Evolutionary conservation across 2,329 filamentous ascomycete genomes (phyloP).

Genomic region (Pseudocercospora eumusae): DNA sequence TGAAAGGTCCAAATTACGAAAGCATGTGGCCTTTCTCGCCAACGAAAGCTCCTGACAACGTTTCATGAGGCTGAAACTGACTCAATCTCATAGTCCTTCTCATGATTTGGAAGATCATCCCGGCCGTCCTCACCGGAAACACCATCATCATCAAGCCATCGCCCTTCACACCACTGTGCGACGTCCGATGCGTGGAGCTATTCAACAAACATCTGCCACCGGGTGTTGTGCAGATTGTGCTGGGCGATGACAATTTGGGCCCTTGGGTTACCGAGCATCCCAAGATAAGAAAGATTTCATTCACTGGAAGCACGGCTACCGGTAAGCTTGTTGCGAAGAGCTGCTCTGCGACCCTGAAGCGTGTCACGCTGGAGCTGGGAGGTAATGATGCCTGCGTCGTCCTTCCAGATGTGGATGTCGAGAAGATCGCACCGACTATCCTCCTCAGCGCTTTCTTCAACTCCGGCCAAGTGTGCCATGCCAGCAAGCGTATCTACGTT

Average conservation of each 20-base stretch:
- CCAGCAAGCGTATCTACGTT: slow-evolving; percentile 88
- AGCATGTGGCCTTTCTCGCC: too few species aligned
- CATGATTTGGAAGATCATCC: slow-evolving; percentile 64
- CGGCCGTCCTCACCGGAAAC: slow-evolving; percentile 82
- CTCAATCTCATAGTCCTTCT: slow-evolving; percentile 45
- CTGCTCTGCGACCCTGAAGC: slow-evolving; percentile 55
- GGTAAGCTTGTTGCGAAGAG: slow-evolving; percentile 80
- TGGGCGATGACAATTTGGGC: slow-evolving; percentile 67
- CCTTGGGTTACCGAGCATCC: slow-evolving; percentile 62
- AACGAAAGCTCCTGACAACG: too few species aligned
- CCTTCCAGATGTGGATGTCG: slow-evolving; percentile 76
- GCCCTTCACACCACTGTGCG: slow-evolving; percentile 71
- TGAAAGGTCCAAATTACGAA: too few species aligned
- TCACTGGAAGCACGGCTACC: slow-evolving; percentile 86
- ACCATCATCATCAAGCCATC: slow-evolving; percentile 90
- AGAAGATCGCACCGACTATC: slow-evolving; percentile 87
- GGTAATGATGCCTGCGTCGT: slow-evolving; percentile 93
- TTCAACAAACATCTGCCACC: slow-evolving; percentile 70
- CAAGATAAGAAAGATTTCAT: slow-evolving; percentile 76
- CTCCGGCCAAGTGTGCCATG: slow-evolving; percentile 95
- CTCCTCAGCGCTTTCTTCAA: slow-evolving; percentile 93
- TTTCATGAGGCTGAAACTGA: too few species aligned
- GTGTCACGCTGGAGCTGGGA: slow-evolving; percentile 81
- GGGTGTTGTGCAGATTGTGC: slow-evolving; percentile 86
- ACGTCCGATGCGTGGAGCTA: slow-evolving; percentile 74